Evolutionary conservation across 257 asterid species (phyloP).

Genomic region (Solanum chiquidenum): DNA sequence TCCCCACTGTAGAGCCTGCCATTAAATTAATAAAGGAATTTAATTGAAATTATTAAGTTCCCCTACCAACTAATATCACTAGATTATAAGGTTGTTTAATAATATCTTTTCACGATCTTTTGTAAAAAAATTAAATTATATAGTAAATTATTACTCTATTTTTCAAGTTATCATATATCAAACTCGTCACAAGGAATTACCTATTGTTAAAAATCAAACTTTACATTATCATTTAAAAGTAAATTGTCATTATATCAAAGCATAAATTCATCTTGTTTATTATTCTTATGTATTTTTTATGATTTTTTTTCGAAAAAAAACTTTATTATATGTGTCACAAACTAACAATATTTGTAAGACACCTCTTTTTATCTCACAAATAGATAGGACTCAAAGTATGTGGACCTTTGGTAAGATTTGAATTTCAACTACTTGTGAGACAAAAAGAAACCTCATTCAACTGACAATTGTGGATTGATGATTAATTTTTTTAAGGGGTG

Average conservation of each 20-base stretch:
- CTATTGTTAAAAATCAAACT: background rate
- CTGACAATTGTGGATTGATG: background rate
- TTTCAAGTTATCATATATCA: background rate
- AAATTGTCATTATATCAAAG: background rate
- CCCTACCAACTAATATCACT: background rate
- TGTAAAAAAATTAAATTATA: background rate
- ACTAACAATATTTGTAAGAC: background rate
- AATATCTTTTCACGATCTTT: background rate
- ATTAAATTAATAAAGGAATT: background rate
- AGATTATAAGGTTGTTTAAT: too few species aligned
- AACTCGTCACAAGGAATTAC: background rate
- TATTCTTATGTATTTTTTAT: background rate
- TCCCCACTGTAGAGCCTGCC: constrained; percentile 90
- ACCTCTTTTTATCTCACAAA: background rate
- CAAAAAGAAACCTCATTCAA: background rate
- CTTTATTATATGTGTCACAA: background rate
- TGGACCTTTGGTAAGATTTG: background rate
- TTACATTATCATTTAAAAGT: background rate
- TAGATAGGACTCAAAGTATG: background rate
- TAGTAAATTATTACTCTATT: background rate
- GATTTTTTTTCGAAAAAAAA: too few species aligned
- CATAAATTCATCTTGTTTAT: background rate
- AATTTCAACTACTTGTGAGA: background rate
- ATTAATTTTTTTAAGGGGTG: too few species aligned
- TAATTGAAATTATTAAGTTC: background rate